Base-by-base conservation (phyloP, 345 rosid species). In the Dipteronia dyeriana region DNA sequence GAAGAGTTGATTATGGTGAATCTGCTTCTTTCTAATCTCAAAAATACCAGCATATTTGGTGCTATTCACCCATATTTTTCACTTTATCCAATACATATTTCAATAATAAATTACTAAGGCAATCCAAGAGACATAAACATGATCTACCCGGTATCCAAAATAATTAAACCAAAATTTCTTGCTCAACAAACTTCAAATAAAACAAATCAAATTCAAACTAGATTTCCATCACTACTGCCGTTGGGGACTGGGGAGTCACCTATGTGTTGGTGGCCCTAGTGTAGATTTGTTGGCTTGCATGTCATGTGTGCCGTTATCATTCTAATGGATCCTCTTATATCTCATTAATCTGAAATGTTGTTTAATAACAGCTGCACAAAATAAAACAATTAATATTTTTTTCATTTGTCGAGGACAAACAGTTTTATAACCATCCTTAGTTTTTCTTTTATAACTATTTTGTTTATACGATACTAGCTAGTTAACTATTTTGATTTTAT, bases 221-320 rank as follows among this genome's bases (percentile, higher is more conserved):
- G 20, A 10, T 43, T 73, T 61, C 67, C 20, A 10, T 22, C 6
- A 13, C 39, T 11, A 26, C 26, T 26, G 20, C 59, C 2, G 13
- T 9, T 34, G 26, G 26, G 29, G 26, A 26, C 1, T 26, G 26
- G 1, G 26, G 26, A 45, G 31, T 38, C 23, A 19, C 26, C 70
- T 84, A 88, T 62, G 92, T 83, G 86, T 92, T 89, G 79, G 92
- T 90, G 17, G 91, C 94, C 78, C 91, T 88, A 5, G 97, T 90
- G 86, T 89, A 90, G 76, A 92, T 90, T 83, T 90, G 87, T 86
- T 90, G 94, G 85, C 94, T 90, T 53, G 94, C 78, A 1, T 26
- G 26, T 26, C 26, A 26, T 1, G 73, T 90, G 90, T 7, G 91
- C 76, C 26, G 90, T 79, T 0, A 92, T 84, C 92, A 90, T 92